Percentiles rank a stretch among this genome's conserved stretches.
Conservation (phyloP, 2,329 filamentous ascomycete species). For the Ophiostoma tasmaniense region DNA sequence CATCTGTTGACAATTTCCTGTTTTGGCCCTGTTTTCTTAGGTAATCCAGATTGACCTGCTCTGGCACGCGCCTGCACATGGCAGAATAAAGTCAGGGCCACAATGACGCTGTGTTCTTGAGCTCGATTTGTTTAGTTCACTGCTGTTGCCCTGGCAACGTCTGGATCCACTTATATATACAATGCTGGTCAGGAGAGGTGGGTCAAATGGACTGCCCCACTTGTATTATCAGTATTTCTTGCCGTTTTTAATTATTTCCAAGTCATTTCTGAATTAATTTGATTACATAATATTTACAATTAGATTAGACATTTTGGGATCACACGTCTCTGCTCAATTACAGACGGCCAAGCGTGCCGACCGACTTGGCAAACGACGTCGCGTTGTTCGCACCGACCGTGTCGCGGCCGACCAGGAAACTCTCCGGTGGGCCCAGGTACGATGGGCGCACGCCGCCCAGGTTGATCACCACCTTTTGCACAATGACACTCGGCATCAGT, state of each 20-base stretch:
- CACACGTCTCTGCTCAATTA: background rate
- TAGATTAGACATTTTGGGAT: background rate
- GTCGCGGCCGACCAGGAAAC: constrained; percentile 38
- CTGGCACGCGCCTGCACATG: background rate
- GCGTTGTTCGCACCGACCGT: constrained; percentile 30
- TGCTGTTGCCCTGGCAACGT: background rate
- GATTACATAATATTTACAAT: background rate
- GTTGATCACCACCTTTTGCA: constrained; percentile 50
- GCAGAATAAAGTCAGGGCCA: background rate
- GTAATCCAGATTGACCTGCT: background rate
- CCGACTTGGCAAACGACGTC: constrained; percentile 30
- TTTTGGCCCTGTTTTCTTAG: background rate
- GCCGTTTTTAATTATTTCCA: background rate
- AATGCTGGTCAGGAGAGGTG: background rate
- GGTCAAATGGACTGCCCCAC: background rate
- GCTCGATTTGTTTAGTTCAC: constrained; percentile 1
- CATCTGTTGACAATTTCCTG: constrained; percentile 4
- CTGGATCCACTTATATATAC: background rate
- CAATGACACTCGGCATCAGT: constrained; percentile 42
- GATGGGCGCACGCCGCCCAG: constrained; percentile 46
- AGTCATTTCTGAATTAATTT: background rate
- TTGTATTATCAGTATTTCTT: background rate
- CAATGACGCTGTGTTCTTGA: background rate
- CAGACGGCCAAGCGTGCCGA: constrained; percentile 18
- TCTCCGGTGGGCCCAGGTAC: constrained; percentile 51